Percentiles rank a stretch among this genome's conserved stretches.
These are phyloP conservation scores for Sclerotinia glacialis DNA, from an alignment of 2,329 filamentous ascomycete species.

Conservation along the genomic window DNA sequence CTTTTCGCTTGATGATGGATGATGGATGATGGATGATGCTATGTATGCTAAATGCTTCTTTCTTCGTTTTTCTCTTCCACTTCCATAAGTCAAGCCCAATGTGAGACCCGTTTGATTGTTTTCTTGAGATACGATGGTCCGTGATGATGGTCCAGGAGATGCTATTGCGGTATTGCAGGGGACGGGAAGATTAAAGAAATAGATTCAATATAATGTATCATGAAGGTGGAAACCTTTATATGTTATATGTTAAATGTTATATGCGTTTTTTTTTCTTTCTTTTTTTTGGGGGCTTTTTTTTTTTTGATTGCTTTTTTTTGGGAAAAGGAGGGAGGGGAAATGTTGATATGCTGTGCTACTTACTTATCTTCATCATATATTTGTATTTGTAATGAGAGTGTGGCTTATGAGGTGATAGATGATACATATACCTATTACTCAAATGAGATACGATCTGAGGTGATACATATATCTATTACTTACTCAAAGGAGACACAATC, in stretches of 20 bases:
- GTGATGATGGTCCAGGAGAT: not conserved
- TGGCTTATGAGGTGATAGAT: not conserved
- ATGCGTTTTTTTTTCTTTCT: not conserved
- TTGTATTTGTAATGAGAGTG: not conserved
- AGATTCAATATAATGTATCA: too few relatives aligned
- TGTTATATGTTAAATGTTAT: not conserved
- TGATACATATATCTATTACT: not conserved
- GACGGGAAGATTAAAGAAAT: not conserved
- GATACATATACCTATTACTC: not conserved
- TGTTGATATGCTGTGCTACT: not conserved
- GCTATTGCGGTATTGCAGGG: not conserved
- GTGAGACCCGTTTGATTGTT: conserved; percentile 19
- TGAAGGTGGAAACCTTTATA: not conserved
- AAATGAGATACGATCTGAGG: not conserved
- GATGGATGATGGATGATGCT: too few relatives aligned
- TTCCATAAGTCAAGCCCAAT: conserved; percentile 4
- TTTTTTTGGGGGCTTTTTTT: not conserved
- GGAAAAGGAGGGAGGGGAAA: not conserved
- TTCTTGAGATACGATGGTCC: conserved; percentile 3
- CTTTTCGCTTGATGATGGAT: not conserved
- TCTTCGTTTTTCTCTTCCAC: not conserved
- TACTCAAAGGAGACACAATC: not conserved
- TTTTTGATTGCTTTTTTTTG: not conserved
- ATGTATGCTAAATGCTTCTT: not conserved
- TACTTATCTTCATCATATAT: not conserved